phyloP scores from a whole-genome alignment of 1,284 basidiomycete genomes.

The Cryptococcus neoformans region DNA sequence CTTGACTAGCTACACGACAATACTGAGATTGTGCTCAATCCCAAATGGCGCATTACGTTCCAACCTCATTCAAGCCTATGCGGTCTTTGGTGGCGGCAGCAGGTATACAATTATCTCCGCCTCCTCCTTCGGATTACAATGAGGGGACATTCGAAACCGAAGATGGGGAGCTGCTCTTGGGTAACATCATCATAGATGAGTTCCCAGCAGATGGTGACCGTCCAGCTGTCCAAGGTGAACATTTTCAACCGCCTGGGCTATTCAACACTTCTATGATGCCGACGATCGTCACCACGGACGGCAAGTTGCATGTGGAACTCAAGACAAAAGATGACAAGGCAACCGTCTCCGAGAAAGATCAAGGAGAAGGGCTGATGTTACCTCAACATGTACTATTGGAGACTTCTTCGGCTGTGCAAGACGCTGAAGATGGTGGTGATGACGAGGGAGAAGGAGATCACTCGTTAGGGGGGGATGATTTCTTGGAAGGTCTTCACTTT shows the following conservation, averaged over 20 bases:
- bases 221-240: background rate
- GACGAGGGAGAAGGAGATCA: slow-evolving; percentile 9
- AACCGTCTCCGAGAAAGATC: background rate
- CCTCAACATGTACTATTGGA: slow-evolving; percentile 32
- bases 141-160: background rate
- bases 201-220: background rate
- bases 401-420: slow-evolving; percentile 4
- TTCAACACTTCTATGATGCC: slow-evolving; percentile 25
- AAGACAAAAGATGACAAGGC: background rate
- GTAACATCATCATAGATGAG: slow-evolving; percentile 18
- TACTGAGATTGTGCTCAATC: too few relatives aligned
- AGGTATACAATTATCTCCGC: background rate
- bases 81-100: background rate
- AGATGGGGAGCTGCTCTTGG: background rate
- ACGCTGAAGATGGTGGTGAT: slow-evolving; percentile 1
- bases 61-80: background rate
- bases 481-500: slow-evolving; percentile 34
- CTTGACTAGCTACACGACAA: too few relatives aligned
- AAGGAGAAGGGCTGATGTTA: slow-evolving; percentile 20
- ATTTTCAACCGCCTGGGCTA: slow-evolving; percentile 29
- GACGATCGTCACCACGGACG: background rate
- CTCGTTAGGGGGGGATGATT: background rate
- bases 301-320: slow-evolving; percentile 1
- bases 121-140: background rate
- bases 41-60: background rate